A percentile compares a stretch with the other conserved stretches of the same genome.
phyloP scores from a whole-genome alignment of 192 early-diverging fungal genomes.

The Coemansia sp. region DNA sequence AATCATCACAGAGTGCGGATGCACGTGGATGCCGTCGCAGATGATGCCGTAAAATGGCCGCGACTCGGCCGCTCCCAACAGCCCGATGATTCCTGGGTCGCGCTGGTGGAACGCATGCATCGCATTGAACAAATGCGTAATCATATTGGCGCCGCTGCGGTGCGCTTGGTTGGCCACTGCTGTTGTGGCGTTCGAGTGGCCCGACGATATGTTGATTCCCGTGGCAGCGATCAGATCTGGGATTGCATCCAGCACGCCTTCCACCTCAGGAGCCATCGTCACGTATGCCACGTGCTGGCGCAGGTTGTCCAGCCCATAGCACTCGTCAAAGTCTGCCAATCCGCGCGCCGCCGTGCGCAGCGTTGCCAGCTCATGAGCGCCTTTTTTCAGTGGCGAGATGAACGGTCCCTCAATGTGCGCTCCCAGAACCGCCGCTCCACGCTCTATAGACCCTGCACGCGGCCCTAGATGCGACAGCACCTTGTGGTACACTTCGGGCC shows the following conservation, averaged over 20 bases:
- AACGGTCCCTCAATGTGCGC: slow-evolving; percentile 71
- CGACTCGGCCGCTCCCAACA: slow-evolving; percentile 58
- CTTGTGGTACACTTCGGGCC: slow-evolving; percentile 67
- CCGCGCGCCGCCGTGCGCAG: slow-evolving; percentile 63
- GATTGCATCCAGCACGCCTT: slow-evolving; percentile 65
- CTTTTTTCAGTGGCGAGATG: slow-evolving; percentile 68
- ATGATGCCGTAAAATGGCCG: slow-evolving; percentile 83
- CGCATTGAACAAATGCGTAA: slow-evolving; percentile 85
- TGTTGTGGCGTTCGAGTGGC: slow-evolving; percentile 66
- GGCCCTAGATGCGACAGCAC: slow-evolving; percentile 59
- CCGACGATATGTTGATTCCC: slow-evolving; percentile 64
- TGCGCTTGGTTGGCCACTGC: slow-evolving; percentile 62
- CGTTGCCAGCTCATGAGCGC: slow-evolving; percentile 67
- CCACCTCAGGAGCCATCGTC: slow-evolving; percentile 76
- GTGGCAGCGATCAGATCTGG: slow-evolving; percentile 59
- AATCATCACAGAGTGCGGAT: slow-evolving; percentile 76
- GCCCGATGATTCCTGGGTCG: slow-evolving; percentile 77
- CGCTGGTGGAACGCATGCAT: slow-evolving; percentile 87
- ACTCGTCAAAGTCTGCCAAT: slow-evolving; percentile 61
- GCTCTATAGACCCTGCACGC: slow-evolving; percentile 58
- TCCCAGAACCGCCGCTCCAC: slow-evolving; percentile 70
- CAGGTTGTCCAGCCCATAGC: slow-evolving; percentile 67
- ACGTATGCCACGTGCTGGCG: slow-evolving; percentile 63
- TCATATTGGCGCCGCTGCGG: slow-evolving; percentile 62
- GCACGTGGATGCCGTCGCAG: slow-evolving; percentile 79